Percentiles rank a stretch among this genome's conserved stretches.
Conservation (phyloP, 805 yeast genomes). For the Starmerella bombi region DNA sequence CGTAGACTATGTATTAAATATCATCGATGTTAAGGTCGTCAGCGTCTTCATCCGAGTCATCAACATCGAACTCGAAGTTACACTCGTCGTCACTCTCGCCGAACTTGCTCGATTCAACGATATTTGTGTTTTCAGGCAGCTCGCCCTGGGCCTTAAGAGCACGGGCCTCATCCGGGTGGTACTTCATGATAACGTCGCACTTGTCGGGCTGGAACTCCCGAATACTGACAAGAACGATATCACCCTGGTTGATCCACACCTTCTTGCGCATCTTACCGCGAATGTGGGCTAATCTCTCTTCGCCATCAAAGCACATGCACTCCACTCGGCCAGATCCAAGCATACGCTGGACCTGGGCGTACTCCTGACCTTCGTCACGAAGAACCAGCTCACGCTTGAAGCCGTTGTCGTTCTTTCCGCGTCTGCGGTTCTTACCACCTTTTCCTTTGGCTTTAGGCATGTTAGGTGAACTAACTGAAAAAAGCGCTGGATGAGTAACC, state of each 20-base stretch:
- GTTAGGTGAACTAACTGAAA: neutral
- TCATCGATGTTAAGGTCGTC: conserved; percentile 84
- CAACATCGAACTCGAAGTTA: conserved; percentile 90
- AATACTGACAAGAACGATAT: conserved; percentile 83
- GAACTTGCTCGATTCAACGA: conserved; percentile 93
- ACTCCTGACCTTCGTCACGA: conserved; percentile 96
- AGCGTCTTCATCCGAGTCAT: conserved; percentile 51
- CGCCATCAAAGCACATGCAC: conserved; percentile 89
- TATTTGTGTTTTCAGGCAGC: conserved; percentile 91
- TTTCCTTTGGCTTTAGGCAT: conserved; percentile 75
- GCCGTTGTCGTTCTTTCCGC: conserved; percentile 92
- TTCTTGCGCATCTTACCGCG: conserved; percentile 98
- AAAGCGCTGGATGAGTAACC: neutral
- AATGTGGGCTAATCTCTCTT: conserved; percentile 89
- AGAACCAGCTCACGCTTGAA: conserved; percentile 88
- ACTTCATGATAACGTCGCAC: conserved; percentile 95
- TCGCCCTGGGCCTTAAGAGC: conserved; percentile 91
- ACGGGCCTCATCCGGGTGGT: conserved; percentile 95
- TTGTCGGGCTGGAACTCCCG: conserved; percentile 98
- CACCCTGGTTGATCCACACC: conserved; percentile 99
- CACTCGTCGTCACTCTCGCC: conserved; percentile 97
- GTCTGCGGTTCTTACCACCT: conserved; percentile 68
- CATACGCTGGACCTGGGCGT: conserved; percentile 97
- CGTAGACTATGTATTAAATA: too few species aligned
- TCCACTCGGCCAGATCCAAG: conserved; percentile 96